These are phyloP conservation scores for Talaromyces sp. DNA, from an alignment of 2,329 filamentous ascomycete genomes.

Conservation along the genomic window DNA sequence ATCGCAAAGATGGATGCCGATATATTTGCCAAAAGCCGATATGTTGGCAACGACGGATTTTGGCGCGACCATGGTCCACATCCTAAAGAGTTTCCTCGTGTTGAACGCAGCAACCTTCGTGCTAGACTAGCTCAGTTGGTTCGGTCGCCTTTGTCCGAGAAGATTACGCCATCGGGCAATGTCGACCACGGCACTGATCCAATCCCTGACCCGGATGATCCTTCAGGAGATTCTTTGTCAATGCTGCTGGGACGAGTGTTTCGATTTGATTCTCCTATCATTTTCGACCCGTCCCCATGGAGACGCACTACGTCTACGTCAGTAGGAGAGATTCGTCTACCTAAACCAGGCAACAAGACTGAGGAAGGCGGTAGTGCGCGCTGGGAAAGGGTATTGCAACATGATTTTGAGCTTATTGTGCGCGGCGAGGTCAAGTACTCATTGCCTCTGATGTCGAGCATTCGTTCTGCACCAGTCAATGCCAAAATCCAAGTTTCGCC, in stretches of 20 bases:
- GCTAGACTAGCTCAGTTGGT: slow-evolving; percentile 24
- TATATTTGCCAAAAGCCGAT: slow-evolving; percentile 89
- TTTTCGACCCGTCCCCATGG: slow-evolving; percentile 86
- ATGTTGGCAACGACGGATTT: slow-evolving; percentile 60
- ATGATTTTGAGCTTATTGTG: slow-evolving; percentile 90
- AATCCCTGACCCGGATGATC: slow-evolving; percentile 51
- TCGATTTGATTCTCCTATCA: slow-evolving; percentile 79
- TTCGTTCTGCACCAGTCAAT: slow-evolving; percentile 46
- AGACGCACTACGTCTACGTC: slow-evolving; percentile 66
- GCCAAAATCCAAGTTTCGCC: slow-evolving; percentile 37
- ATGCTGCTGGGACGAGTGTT: slow-evolving; percentile 88
- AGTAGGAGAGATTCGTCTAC: slow-evolving; percentile 75
- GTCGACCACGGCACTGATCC: slow-evolving; percentile 57
- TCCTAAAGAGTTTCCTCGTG: slow-evolving; percentile 23
- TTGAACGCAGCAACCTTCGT: slow-evolving; percentile 28
- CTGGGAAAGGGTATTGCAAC: slow-evolving; percentile 85
- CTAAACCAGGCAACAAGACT: slow-evolving; percentile 81
- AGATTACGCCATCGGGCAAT: slow-evolving; percentile 22
- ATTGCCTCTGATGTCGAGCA: slow-evolving; percentile 53
- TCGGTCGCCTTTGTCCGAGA: slow-evolving; percentile 16
- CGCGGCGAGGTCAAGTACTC: slow-evolving; percentile 85
- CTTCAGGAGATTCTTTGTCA: slow-evolving; percentile 62
- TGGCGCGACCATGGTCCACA: slow-evolving; percentile 31
- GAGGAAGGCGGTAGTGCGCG: slow-evolving; percentile 72
- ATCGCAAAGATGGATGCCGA: slow-evolving; percentile 84